Conservation (phyloP, 495 filamentous ascomycete genomes). For the Neurospora sp. region DNA sequence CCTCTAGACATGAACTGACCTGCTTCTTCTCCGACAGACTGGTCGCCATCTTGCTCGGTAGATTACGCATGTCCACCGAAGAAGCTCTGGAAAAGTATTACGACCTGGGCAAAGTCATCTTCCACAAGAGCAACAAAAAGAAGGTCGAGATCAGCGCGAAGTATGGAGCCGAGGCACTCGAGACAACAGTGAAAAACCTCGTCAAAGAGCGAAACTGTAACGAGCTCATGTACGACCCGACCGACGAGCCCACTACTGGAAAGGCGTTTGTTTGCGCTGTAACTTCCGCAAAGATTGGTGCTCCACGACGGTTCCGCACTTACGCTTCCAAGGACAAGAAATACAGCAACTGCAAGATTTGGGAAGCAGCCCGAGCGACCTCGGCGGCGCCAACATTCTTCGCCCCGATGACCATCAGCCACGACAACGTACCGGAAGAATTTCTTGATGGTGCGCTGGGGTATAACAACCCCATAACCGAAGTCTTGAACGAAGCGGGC, state of each 20-base stretch:
- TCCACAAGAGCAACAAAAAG: background rate
- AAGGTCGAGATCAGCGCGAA: background rate
- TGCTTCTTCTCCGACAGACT: too few species aligned
- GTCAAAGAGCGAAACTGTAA: background rate
- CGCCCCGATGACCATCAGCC: background rate
- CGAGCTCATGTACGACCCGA: background rate
- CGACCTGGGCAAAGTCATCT: background rate
- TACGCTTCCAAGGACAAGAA: background rate
- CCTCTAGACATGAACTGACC: too few species aligned
- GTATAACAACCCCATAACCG: conserved; percentile 16
- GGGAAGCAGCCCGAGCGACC: conserved; percentile 12
- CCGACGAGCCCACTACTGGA: background rate
- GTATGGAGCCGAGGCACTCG: background rate
- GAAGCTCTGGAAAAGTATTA: background rate
- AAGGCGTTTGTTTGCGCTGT: background rate
- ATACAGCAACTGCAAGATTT: conserved; percentile 1
- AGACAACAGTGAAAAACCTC: background rate
- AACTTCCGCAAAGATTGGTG: background rate
- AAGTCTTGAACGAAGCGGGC: background rate
- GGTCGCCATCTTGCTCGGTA: too few species aligned
- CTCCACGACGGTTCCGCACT: background rate
- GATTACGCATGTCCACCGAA: too few species aligned
- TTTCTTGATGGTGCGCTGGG: conserved; percentile 22
- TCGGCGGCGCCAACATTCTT: conserved; percentile 10
- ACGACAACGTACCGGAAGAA: background rate